Base-by-base conservation (phyloP, 257 asterid genomes). In the Mitragyna speciosa region DNA sequence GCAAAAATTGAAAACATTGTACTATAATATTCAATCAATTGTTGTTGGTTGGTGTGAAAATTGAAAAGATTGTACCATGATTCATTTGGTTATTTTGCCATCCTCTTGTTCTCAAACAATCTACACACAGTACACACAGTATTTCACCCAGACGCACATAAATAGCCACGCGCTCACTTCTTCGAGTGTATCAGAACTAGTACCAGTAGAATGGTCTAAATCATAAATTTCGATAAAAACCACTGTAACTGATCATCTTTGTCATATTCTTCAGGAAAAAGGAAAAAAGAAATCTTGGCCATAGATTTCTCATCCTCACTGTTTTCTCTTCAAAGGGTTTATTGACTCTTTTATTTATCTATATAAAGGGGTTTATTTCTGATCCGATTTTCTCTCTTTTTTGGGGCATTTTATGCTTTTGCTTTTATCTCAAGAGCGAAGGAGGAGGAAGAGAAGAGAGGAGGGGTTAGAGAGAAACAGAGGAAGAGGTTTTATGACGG, bases 401-500 rank as follows among this genome's bases (percentile, higher is more conserved):
- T 77, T 81, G 75, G 85, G 84, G 73, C 65, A 11, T 48, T 72
- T 36, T 31, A 41, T 28, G 65, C 54, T 64, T 14, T 45, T 4
- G 49, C 48, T 63, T 20, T 72, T 36, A 4, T 54, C 36, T 41
- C 17, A 47, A 47, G 82, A 17, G 70, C 33, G 19, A 7, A 43
- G 51, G 70, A 70, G 66, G 75, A 52, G 72, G 20, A 51, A 79
- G 47, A 82, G 80, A 56, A 83, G 72, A 74, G 68, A 79, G 52
- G 74, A 76, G 76, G 65, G 73, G 49, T 5, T 81, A 76, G 74
- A 48, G 82, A 80, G 82, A 73, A 70, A 39, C 24, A 68, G 56
- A 43, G 70, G 9, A 48, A 51, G 39, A 77, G 76, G 78, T 72
- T 93, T 89, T 95, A 95, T 95, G 99, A 92, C 97, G 86, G 97